Evolutionary conservation across 371 early-diverging fungal species (phyloP), one percentile per base, ranked within the genome.

Genomic region (Smittium culicis): DNA sequence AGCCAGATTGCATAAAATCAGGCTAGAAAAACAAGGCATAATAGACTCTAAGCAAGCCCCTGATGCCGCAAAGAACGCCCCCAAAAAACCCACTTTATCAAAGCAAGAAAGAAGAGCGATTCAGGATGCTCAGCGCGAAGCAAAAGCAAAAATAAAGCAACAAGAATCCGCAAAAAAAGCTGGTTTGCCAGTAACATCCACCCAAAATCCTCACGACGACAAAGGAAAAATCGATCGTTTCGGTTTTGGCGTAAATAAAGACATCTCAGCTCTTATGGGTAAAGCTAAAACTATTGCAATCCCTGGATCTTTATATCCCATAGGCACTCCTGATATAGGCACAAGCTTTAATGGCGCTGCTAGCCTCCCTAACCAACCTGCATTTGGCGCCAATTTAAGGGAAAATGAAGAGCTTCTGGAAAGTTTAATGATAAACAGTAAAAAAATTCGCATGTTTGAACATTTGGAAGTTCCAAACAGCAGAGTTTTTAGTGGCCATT

Each of bases 381-480:
- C 60, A 14, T 29, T 29, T 27, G 60, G 60, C 5, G 11, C 60
- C 5, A 59, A 32, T 30, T 24, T 20, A 62, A 8, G 33, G 20
- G 24, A 25, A 25, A 35, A 14, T 20, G 62, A 62, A 35, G 30
- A 16, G 30, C 5, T 24, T 11, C 20, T 34, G 5, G 62, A 62
- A 62, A 5, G 14, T 20, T 11, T 31, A 11, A 31, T 62, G 16
- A 62, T 62, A 14, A 14, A 62, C 3, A 29, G 29, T 27, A 85
- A 85, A 55, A 81, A 85, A 72, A 83, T 85, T 20, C 82, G 82
- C 58, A 77, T 85, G 76, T 78, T 87, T 69, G 77, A 83, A 58
- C 88, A 87, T 81, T 71, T 87, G 68, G 85, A 84, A 68, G 77
- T 78, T 17, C 81, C 85, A 24, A 83, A 82, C 69, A 75, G 78